A percentile compares a stretch with the other conserved stretches of the same genome.
Conservation (phyloP, 805 yeast genomes). For the Starmerella scarabaei region DNA sequence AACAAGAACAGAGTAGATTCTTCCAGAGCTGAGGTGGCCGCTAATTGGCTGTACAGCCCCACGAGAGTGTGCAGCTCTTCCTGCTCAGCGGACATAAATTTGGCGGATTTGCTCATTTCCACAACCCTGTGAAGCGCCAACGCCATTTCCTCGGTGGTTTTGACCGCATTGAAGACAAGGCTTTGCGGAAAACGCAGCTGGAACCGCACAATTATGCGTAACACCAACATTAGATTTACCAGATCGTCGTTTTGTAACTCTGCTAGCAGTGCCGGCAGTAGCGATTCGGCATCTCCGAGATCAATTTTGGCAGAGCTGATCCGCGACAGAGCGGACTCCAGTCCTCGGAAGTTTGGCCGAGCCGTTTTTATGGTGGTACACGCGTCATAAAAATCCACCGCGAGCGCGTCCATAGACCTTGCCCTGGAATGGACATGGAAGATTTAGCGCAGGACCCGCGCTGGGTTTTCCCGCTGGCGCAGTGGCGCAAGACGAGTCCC, state of each 20-base stretch:
- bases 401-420: background rate
- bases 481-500: conserved; percentile 20
- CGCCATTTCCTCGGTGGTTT: conserved; percentile 1
- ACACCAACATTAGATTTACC: background rate
- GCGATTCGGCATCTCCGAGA: background rate
- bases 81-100: too few relatives aligned
- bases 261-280: background rate
- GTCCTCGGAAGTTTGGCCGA: background rate
- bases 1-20: conserved; percentile 5
- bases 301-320: conserved; percentile 5
- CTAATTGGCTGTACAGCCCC: conserved; percentile 4
- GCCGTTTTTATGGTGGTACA: background rate
- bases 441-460: conserved; percentile 17
- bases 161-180: background rate
- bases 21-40: conserved; percentile 1
- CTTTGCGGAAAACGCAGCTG: conserved; percentile 1
- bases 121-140: conserved; percentile 4
- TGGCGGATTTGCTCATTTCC: too few relatives aligned
- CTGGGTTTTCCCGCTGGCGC: conserved; percentile 22
- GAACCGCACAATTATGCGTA: conserved; percentile 1
- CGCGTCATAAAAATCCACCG: conserved; percentile 1
- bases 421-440: conserved; percentile 15
- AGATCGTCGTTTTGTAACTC: background rate
- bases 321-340: conserved; percentile 1
- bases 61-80: background rate